phyloP scores from a whole-genome alignment of 2,329 filamentous ascomycete species.

The Fusarium floridanum region DNA sequence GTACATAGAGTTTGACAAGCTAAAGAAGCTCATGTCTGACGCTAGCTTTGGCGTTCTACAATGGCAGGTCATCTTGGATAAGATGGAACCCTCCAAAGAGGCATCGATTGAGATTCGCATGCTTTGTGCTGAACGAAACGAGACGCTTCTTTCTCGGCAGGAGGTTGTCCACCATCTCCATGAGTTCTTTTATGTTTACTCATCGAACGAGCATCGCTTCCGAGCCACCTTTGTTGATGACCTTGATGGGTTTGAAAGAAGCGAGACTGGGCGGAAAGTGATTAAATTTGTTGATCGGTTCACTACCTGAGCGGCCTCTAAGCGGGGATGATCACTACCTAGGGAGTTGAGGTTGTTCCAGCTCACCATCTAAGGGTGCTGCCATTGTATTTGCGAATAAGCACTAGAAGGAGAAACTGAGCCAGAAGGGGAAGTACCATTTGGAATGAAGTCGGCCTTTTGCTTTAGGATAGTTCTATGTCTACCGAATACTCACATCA shows the following conservation, averaged over 20 bases:
- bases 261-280: conserved; percentile 44
- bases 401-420: not conserved
- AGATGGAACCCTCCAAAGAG: conserved; percentile 44
- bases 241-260: conserved; percentile 48
- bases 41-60: conserved; percentile 51
- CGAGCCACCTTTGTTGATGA: conserved; percentile 51
- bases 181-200: conserved; percentile 41
- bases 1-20: conserved; percentile 53
- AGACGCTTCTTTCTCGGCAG: conserved; percentile 11
- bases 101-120: conserved; percentile 44
- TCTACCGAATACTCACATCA: too few species aligned
- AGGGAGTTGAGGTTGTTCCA: not conserved
- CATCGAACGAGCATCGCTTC: conserved; percentile 49
- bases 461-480: too few species aligned
- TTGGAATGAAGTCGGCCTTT: not conserved
- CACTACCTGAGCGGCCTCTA: not conserved
- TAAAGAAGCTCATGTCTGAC: conserved; percentile 44
- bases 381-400: not conserved
- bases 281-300: conserved; percentile 47
- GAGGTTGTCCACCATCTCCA: conserved; percentile 38
- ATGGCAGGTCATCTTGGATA: conserved; percentile 57
- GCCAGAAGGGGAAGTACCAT: not conserved
- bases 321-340: not conserved
- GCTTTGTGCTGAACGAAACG: conserved; percentile 32
- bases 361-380: not conserved